phyloP scores from a whole-genome alignment of 108 stramenopile species.

The Fistulifera pelliculosa region DNA sequence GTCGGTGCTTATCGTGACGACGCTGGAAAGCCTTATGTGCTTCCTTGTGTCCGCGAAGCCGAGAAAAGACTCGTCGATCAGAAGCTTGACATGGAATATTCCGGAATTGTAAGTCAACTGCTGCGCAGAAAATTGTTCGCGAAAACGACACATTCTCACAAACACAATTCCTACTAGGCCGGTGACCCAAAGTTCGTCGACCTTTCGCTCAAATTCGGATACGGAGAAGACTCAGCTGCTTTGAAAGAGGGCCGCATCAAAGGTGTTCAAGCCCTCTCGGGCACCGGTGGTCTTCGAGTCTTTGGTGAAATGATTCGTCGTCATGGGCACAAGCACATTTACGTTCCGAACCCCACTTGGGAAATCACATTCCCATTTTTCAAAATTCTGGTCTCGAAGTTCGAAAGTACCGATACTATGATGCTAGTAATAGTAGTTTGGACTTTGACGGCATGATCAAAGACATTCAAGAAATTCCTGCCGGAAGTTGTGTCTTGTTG shows the following conservation, averaged over 20 bases:
- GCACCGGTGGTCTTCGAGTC: constrained; percentile 96
- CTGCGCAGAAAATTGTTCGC: background rate
- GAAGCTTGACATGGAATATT: constrained; percentile 72
- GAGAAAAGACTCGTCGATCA: constrained; percentile 70
- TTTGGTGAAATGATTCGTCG: constrained; percentile 79
- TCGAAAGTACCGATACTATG: constrained; percentile 86
- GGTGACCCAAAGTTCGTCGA: constrained; percentile 89
- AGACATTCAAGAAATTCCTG: constrained; percentile 81
- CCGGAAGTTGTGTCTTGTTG: constrained; percentile 81
- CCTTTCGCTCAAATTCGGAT: constrained; percentile 86
- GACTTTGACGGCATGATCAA: constrained; percentile 85
- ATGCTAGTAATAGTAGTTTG: constrained; percentile 60
- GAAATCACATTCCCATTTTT: constrained; percentile 97
- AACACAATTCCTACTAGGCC: constrained; percentile 17
- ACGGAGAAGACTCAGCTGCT: constrained; percentile 82
- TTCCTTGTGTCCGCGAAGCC: constrained; percentile 91
- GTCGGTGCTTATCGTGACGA: constrained; percentile 96
- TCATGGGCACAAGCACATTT: constrained; percentile 82
- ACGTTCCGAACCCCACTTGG: constrained; percentile 97
- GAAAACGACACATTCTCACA: too few relatives aligned
- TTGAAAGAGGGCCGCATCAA: constrained; percentile 76
- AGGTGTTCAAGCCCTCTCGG: constrained; percentile 94
- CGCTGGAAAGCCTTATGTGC: constrained; percentile 90
- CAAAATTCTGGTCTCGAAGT: constrained; percentile 88
- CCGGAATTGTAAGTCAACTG: constrained; percentile 56